Percentiles rank a stretch among this genome's conserved stretches.
These are phyloP conservation scores for Paragyromitra xinjiangensis DNA, from an alignment of 495 filamentous ascomycete species.

Conservation along the genomic window DNA sequence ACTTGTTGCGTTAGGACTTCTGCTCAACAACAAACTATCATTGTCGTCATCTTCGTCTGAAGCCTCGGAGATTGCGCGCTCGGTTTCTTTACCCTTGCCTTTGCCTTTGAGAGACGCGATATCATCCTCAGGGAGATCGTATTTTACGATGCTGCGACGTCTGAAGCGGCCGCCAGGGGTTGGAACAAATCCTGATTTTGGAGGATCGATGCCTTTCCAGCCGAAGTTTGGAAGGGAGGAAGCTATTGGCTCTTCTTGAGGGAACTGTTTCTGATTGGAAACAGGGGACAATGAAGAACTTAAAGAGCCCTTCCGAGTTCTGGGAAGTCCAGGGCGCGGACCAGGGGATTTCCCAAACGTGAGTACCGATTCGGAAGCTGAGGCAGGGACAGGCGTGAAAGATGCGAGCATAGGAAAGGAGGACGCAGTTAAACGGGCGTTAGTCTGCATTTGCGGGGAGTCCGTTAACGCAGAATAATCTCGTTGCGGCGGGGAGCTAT, in stretches of 20 bases:
- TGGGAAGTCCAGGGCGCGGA: slow-evolving; percentile 43
- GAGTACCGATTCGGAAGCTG: slow-evolving; percentile 45
- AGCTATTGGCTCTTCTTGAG: slow-evolving; percentile 35
- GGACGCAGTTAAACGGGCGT: slow-evolving; percentile 41
- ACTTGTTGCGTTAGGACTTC: slow-evolving; percentile 50
- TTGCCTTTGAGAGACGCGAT: slow-evolving; percentile 25
- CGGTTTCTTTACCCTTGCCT: slow-evolving; percentile 34
- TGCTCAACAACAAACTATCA: slow-evolving; percentile 1
- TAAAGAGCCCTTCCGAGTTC: slow-evolving; percentile 26
- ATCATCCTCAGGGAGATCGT: slow-evolving; percentile 53
- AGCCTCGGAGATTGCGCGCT: slow-evolving; percentile 35
- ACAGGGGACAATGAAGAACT: slow-evolving; percentile 44
- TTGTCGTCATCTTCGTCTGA: slow-evolving; percentile 38
- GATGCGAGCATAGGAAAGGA: slow-evolving; percentile 50
- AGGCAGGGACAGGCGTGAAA: slow-evolving; percentile 37
- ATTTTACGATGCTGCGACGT: slow-evolving; percentile 55
- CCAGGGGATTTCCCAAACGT: slow-evolving; percentile 54
- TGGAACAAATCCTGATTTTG: slow-evolving; percentile 31
- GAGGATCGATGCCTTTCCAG: slow-evolving; percentile 36
- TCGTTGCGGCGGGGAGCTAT: slow-evolving; percentile 48
- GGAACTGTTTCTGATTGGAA: slow-evolving; percentile 27
- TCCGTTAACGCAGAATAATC: slow-evolving; percentile 53
- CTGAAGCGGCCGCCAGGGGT: slow-evolving; percentile 53
- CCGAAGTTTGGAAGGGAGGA: slow-evolving; percentile 51
- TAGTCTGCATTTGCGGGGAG: slow-evolving; percentile 37